Conservation (phyloP, 345 rosid species). For the Corchorus olitorius region DNA sequence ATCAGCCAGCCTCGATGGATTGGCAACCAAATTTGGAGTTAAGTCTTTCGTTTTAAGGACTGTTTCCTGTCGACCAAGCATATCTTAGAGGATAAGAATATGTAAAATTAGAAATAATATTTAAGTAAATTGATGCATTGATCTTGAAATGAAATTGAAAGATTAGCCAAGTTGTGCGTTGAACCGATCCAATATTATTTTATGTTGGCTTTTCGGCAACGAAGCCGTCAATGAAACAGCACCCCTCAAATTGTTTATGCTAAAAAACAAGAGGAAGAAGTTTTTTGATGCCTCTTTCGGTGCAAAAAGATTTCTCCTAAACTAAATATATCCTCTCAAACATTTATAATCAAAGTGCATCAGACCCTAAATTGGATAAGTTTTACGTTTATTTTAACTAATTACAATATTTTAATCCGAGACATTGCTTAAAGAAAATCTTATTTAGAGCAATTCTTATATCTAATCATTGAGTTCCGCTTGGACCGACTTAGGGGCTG, state of each 20-base stretch:
- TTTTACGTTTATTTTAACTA: too few species aligned
- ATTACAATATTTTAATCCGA: too few species aligned
- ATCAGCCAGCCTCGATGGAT: not conserved
- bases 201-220: not conserved
- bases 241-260: not conserved
- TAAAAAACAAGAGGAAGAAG: not conserved
- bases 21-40: too few species aligned
- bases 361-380: too few species aligned
- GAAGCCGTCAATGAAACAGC: conserved; percentile 2
- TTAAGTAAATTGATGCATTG: not conserved
- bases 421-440: too few species aligned
- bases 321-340: too few species aligned
- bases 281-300: not conserved
- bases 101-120: not conserved
- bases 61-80: conserved; percentile 6
- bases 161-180: conserved; percentile 1
- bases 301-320: too few species aligned
- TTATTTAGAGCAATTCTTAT: too few species aligned
- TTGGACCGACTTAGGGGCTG: too few species aligned
- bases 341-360: too few species aligned
- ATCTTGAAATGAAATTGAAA: not conserved
- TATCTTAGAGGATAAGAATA: not conserved
- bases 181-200: conserved; percentile 4
- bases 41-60: not conserved
- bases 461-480: too few species aligned